phyloP scores from a whole-genome alignment of 1,139 yeast genomes.

The Diutina pseudorugosa region DNA sequence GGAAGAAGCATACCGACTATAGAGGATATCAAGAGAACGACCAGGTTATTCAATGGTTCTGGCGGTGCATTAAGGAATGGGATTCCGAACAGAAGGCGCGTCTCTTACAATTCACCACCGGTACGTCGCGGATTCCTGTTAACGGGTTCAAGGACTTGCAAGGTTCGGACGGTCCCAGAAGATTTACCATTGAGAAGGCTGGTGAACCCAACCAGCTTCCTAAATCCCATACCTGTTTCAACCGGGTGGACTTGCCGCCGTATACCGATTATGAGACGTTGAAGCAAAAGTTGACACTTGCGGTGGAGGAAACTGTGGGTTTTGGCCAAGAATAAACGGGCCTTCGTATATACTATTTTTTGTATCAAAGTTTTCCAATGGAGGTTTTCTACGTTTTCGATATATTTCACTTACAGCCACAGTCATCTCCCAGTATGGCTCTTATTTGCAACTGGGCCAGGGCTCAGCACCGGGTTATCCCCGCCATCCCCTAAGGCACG shows the following conservation, averaged over 20 bases:
- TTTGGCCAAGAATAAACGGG: constrained; percentile 76
- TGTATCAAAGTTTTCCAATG: background rate
- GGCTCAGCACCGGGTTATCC: background rate
- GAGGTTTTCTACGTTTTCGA: background rate
- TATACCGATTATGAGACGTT: constrained; percentile 63
- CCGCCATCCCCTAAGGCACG: background rate
- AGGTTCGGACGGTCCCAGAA: constrained; percentile 97
- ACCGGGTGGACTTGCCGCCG: constrained; percentile 85
- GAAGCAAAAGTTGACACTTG: constrained; percentile 71
- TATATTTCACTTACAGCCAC: background rate
- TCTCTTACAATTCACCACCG: constrained; percentile 90
- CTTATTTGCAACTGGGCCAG: background rate
- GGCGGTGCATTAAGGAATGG: constrained; percentile 91
- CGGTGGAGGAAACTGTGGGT: constrained; percentile 91
- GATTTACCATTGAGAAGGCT: constrained; percentile 95
- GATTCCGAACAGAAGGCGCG: constrained; percentile 95
- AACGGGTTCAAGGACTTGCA: constrained; percentile 97
- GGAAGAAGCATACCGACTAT: constrained; percentile 98
- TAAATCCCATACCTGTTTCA: constrained; percentile 91
- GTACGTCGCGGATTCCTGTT: constrained; percentile 97
- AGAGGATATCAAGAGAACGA: constrained; percentile 95
- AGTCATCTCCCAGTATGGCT: background rate
- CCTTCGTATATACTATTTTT: background rate
- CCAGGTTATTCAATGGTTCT: constrained; percentile 96
- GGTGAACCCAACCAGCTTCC: constrained; percentile 92